Conservation (phyloP, 352 stramenopile species). For the Phytopythium boreale region DNA sequence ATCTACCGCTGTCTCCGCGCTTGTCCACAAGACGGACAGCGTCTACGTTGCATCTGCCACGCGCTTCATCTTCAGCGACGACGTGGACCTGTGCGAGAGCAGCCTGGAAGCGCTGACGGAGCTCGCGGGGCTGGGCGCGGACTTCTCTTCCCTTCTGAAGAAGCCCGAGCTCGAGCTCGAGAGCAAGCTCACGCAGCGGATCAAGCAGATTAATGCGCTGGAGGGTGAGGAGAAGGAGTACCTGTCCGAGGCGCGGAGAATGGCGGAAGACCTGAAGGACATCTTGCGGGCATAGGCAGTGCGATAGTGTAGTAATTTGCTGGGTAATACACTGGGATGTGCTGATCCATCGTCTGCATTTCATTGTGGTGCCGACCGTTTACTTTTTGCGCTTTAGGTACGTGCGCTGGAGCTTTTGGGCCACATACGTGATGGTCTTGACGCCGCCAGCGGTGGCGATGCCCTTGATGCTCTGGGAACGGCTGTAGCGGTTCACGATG, state of each 20-base stretch:
- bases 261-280: conserved; percentile 49
- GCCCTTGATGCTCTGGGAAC: conserved; percentile 87
- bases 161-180: conserved; percentile 41
- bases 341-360: not conserved
- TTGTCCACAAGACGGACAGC: conserved; percentile 33
- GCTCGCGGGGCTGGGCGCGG: conserved; percentile 55
- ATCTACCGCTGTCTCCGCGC: conserved; percentile 43
- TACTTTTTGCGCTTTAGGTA: conserved; percentile 54
- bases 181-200: conserved; percentile 44
- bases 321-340: not conserved
- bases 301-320: not conserved
- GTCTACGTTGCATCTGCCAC: conserved; percentile 48
- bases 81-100: conserved; percentile 80
- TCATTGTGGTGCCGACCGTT: not conserved
- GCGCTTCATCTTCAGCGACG: conserved; percentile 55
- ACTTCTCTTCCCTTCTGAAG: conserved; percentile 61
- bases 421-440: conserved; percentile 80
- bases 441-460: conserved; percentile 78
- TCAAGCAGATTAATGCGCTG: conserved; percentile 59
- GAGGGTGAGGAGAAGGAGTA: conserved; percentile 70
- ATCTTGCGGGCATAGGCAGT: conserved; percentile 20
- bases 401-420: conserved; percentile 84
- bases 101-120: conserved; percentile 66
- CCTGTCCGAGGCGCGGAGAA: conserved; percentile 54
- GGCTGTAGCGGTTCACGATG: conserved; percentile 84